Percentiles rank a stretch among this genome's conserved stretches.
Evolutionary conservation across 768 basidiomycete species (phyloP).

Genomic region (Thelephora ganbajun): DNA sequence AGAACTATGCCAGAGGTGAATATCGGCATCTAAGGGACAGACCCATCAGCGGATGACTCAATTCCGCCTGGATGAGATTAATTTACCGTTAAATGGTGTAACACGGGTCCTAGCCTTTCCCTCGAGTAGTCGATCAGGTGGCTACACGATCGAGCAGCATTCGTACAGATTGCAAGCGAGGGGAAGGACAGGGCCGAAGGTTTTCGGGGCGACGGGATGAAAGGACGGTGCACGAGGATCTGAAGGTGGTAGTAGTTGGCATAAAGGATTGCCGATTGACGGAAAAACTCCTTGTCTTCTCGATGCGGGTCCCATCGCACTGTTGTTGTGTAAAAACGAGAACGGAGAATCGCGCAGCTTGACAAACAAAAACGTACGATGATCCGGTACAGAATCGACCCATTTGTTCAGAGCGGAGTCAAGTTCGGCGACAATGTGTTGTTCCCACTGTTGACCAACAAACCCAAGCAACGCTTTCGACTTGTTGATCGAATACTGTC

Average conservation of each 20-base stretch:
- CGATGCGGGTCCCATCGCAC: slow-evolving; percentile 32
- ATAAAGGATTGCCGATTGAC: slow-evolving; percentile 47
- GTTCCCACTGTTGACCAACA: slow-evolving; percentile 37
- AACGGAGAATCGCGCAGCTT: neutral
- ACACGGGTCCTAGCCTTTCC: slow-evolving; percentile 12
- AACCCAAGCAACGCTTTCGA: slow-evolving; percentile 39
- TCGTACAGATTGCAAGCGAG: slow-evolving; percentile 41
- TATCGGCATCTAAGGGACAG: slow-evolving; percentile 17
- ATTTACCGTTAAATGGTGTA: slow-evolving; percentile 18
- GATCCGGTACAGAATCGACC: slow-evolving; percentile 53
- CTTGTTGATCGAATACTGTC: slow-evolving; percentile 61
- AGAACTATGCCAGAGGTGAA: slow-evolving; percentile 33
- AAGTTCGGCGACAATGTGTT: slow-evolving; percentile 49
- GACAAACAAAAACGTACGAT: slow-evolving; percentile 31
- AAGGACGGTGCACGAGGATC: slow-evolving; percentile 39
- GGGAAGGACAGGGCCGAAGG: slow-evolving; percentile 28
- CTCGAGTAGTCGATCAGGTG: slow-evolving; percentile 31
- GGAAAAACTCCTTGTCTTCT: slow-evolving; percentile 27
- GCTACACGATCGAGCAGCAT: slow-evolving; percentile 33
- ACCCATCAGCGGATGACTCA: neutral
- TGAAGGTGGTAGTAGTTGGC: slow-evolving; percentile 43
- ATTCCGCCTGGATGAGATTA: neutral
- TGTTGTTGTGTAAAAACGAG: slow-evolving; percentile 2
- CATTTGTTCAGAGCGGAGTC: slow-evolving; percentile 62
- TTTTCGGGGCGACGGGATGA: slow-evolving; percentile 30